Conservation (phyloP, 129 eudicot genomes). For the Helianthus tuberosus region DNA sequence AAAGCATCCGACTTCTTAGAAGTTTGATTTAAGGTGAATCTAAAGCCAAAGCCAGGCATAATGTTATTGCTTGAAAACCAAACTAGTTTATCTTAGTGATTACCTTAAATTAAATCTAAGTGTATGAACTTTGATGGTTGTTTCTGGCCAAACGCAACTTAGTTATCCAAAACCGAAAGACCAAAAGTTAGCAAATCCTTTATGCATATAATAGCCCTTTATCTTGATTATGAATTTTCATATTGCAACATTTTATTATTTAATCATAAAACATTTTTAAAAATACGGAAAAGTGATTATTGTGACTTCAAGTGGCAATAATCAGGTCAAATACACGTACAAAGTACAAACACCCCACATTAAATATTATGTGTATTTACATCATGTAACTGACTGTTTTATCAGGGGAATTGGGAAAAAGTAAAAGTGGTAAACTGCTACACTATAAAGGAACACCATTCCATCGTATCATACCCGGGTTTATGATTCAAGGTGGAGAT, state of each 20-base stretch:
- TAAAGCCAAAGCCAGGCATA: background rate
- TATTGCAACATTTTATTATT: background rate
- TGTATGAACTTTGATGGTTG: background rate
- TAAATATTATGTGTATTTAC: background rate
- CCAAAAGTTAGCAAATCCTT: background rate
- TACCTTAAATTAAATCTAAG: background rate
- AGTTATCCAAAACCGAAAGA: background rate
- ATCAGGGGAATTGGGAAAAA: constrained; percentile 83
- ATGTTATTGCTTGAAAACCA: background rate
- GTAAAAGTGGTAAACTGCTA: constrained; percentile 58
- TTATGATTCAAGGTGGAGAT: constrained; percentile 99
- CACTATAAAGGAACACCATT: constrained; percentile 87
- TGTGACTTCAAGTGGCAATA: background rate
- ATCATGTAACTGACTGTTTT: constrained; percentile 18
- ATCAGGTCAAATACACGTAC: background rate
- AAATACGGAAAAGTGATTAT: background rate
- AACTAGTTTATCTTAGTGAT: background rate
- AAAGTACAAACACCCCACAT: background rate
- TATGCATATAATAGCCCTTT: background rate
- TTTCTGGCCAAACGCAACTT: background rate
- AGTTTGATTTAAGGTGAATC: background rate
- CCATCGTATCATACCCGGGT: constrained; percentile 91
- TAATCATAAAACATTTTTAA: background rate
- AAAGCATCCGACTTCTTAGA: background rate
- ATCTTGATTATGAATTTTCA: background rate